These are phyloP conservation scores for Pilobolus umbonatus DNA, from an alignment of 192 early-diverging fungal species.

Conservation along the genomic window DNA sequence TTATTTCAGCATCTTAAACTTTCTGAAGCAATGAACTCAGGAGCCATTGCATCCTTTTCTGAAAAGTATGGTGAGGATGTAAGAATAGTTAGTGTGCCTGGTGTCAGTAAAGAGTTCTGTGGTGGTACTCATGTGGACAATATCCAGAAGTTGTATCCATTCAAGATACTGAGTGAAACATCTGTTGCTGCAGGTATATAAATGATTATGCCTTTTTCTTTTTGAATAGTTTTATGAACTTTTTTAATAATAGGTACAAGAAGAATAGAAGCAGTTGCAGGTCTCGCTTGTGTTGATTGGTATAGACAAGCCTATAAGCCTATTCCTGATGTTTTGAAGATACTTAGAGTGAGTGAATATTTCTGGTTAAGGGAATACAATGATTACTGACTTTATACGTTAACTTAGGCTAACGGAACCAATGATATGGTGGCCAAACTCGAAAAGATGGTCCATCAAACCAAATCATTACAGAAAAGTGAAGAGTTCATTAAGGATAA, in stretches of 20 bases:
- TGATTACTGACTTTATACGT: neutral
- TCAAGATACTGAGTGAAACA: slow-evolving; percentile 49
- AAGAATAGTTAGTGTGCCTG: slow-evolving; percentile 50
- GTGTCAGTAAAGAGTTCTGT: slow-evolving; percentile 50
- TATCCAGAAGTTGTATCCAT: slow-evolving; percentile 43
- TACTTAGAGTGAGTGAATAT: slow-evolving; percentile 32
- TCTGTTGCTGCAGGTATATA: slow-evolving; percentile 54
- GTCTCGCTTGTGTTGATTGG: slow-evolving; percentile 35
- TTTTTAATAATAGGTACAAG: slow-evolving; percentile 37
- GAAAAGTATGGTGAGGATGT: slow-evolving; percentile 55
- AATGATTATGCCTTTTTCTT: no score
- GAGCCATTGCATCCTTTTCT: slow-evolving; percentile 48
- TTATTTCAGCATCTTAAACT: slow-evolving; percentile 39
- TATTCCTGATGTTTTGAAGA: slow-evolving; percentile 35
- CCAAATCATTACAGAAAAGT: slow-evolving; percentile 36
- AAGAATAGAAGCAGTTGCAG: slow-evolving; percentile 58
- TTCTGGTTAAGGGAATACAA: slow-evolving; percentile 22
- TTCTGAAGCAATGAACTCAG: slow-evolving; percentile 42
- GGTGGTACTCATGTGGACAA: slow-evolving; percentile 55
- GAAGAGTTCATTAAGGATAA: slow-evolving; percentile 38
- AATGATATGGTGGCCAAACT: slow-evolving; percentile 40
- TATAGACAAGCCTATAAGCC: slow-evolving; percentile 41
- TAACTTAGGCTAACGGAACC: slow-evolving; percentile 31
- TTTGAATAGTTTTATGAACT: neutral
- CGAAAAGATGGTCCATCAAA: slow-evolving; percentile 37